These are phyloP conservation scores for Lantana camara DNA, from an alignment of 257 asterid genomes.

Conservation along the genomic window DNA sequence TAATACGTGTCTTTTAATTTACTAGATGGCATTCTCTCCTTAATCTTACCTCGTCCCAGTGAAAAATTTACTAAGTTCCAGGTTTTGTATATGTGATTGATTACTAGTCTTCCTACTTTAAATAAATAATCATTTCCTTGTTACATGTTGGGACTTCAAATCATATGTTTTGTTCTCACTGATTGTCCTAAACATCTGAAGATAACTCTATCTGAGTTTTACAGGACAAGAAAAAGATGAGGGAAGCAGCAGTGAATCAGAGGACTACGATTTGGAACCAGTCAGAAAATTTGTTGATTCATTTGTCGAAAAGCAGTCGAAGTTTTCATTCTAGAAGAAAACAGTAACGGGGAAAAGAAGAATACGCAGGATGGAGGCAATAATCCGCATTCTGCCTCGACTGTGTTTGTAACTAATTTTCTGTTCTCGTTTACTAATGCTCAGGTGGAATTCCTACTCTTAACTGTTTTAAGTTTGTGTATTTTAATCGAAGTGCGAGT, in stretches of 20 bases:
- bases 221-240: conserved; percentile 54
- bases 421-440: conserved; percentile 73
- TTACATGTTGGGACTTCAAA: not conserved
- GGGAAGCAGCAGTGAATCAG: conserved; percentile 51
- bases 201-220: conserved; percentile 4
- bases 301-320: not conserved
- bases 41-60: not conserved
- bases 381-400: conserved; percentile 63
- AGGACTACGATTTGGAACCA: conserved; percentile 48
- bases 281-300: conserved; percentile 16
- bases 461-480: not conserved
- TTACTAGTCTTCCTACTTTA: not conserved
- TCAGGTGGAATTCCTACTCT: conserved; percentile 47
- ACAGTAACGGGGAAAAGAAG: conserved; percentile 74
- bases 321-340: not conserved
- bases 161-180: too few species aligned
- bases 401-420: conserved; percentile 77
- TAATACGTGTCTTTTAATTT: not conserved
- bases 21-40: not conserved
- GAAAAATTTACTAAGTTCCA: not conserved
- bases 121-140: not conserved
- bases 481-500: not conserved
- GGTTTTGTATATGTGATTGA: not conserved
- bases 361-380: conserved; percentile 41
- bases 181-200: conserved; percentile 5